phyloP scores from a whole-genome alignment of 192 early-diverging fungal species.

The Backusella liffmaniae region DNA sequence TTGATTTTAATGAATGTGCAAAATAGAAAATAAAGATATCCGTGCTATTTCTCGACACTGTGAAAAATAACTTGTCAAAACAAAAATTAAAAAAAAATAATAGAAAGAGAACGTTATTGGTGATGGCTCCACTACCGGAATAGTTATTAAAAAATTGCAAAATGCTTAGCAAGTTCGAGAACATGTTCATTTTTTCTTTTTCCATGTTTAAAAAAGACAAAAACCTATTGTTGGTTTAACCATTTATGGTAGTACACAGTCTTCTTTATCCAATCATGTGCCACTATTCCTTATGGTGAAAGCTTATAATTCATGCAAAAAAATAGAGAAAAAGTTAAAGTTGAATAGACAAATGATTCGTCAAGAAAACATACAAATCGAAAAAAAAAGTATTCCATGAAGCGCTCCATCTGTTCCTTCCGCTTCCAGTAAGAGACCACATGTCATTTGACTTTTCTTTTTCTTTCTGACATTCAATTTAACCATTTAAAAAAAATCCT shows the following conservation, averaged over 20 bases:
- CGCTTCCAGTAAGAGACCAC: not conserved
- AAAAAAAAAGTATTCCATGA: not conserved
- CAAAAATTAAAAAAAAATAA: too few species aligned
- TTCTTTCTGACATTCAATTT: slow-evolving; percentile 2
- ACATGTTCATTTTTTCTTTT: not conserved
- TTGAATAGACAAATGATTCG: not conserved
- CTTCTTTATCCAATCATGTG: not conserved
- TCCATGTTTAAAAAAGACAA: not conserved
- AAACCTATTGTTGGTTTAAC: not conserved
- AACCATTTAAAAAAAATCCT: not conserved
- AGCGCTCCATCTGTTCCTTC: not conserved
- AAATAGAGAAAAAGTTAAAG: not conserved
- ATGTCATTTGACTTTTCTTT: slow-evolving; percentile 5
- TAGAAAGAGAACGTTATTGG: too few species aligned
- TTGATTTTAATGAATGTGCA: too few species aligned
- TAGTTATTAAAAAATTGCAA: not conserved
- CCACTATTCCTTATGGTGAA: not conserved
- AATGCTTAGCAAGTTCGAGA: not conserved
- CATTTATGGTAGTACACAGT: not conserved
- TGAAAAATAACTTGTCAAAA: too few species aligned
- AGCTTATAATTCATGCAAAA: not conserved
- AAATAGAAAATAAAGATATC: too few species aligned
- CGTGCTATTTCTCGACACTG: too few species aligned
- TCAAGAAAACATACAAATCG: not conserved
- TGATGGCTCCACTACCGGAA: too few species aligned